These are phyloP conservation scores for Boletales sp. DNA, from an alignment of 768 basidiomycete genomes.

Conservation along the genomic window DNA sequence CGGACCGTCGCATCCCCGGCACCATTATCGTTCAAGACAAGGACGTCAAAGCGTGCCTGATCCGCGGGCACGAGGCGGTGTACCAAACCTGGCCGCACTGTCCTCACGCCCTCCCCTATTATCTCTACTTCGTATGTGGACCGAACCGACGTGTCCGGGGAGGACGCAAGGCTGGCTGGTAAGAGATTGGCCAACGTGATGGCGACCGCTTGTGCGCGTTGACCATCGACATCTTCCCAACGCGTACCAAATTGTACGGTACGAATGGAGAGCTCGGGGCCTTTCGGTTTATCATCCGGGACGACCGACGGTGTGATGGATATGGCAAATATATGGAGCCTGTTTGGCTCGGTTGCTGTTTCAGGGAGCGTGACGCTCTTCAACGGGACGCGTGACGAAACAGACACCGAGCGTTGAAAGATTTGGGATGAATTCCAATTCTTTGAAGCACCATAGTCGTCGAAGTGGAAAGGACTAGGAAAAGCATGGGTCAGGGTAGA, in stretches of 20 bases:
- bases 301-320: slow-evolving; percentile 36
- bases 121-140: slow-evolving; percentile 36
- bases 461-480: slow-evolving; percentile 45
- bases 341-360: slow-evolving; percentile 20
- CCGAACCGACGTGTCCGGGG: slow-evolving; percentile 30
- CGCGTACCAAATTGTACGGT: slow-evolving; percentile 43
- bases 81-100: slow-evolving; percentile 39
- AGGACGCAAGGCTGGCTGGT: slow-evolving; percentile 28
- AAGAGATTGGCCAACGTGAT: slow-evolving; percentile 51
- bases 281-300: slow-evolving; percentile 19
- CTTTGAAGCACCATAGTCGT: slow-evolving; percentile 28
- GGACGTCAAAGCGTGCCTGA: slow-evolving; percentile 47
- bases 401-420: slow-evolving; percentile 42
- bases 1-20: slow-evolving; percentile 28
- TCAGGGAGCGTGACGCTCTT: slow-evolving; percentile 43
- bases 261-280: slow-evolving; percentile 37
- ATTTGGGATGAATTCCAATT: slow-evolving; percentile 44
- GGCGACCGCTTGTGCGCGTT: slow-evolving; percentile 45
- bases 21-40: slow-evolving; percentile 35
- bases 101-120: slow-evolving; percentile 37
- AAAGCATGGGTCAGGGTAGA: neutral
- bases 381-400: slow-evolving; percentile 39
- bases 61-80: slow-evolving; percentile 49
- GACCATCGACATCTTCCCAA: slow-evolving; percentile 39
- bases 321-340: slow-evolving; percentile 46